A percentile compares a stretch with the other conserved stretches of the same genome.
phyloP scores from a whole-genome alignment of 768 basidiomycete genomes.

The Cystobasidium ongulense region DNA sequence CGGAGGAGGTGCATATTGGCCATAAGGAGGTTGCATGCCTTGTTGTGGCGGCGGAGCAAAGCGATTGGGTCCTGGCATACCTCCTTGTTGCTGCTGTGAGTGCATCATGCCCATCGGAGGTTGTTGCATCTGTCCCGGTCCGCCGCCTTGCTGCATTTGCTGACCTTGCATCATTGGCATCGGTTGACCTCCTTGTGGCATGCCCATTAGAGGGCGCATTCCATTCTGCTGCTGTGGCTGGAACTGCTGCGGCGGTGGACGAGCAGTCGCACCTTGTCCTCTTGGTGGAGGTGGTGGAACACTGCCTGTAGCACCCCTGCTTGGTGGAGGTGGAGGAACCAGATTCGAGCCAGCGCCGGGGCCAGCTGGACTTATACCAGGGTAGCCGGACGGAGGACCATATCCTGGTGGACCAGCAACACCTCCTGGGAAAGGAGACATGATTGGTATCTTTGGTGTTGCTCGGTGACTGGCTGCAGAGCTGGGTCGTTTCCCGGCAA shows the following conservation, averaged over 20 bases:
- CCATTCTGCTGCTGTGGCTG: constrained; percentile 7
- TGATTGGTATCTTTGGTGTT: constrained; percentile 43
- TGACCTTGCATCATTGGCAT: neutral
- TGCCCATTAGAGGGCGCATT: neutral
- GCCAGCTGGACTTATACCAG: constrained; percentile 9
- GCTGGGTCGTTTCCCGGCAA: constrained; percentile 6
- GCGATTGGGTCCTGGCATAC: constrained; percentile 26
- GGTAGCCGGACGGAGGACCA: constrained; percentile 5
- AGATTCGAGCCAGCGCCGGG: neutral
- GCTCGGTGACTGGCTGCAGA: constrained; percentile 46
- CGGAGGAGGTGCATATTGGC: constrained; percentile 44
- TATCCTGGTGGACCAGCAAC: neutral
- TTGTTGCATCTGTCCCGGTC: constrained; percentile 37
- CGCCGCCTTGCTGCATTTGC: constrained; percentile 41
- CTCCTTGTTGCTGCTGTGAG: constrained; percentile 42
- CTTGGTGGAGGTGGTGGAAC: constrained; percentile 33
- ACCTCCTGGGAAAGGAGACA: constrained; percentile 74
- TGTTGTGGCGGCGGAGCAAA: constrained; percentile 39
- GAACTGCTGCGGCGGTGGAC: neutral
- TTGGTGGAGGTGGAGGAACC: constrained; percentile 31
- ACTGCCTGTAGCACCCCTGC: constrained; percentile 16
- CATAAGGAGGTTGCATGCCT: constrained; percentile 42
- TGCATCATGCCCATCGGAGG: constrained; percentile 39
- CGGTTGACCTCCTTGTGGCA: neutral
- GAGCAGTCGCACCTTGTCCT: neutral